Evolutionary conservation across 345 rosid species (phyloP), one percentile per base, ranked within the genome.

Genomic region (Eucalyptus pauciflora): DNA sequence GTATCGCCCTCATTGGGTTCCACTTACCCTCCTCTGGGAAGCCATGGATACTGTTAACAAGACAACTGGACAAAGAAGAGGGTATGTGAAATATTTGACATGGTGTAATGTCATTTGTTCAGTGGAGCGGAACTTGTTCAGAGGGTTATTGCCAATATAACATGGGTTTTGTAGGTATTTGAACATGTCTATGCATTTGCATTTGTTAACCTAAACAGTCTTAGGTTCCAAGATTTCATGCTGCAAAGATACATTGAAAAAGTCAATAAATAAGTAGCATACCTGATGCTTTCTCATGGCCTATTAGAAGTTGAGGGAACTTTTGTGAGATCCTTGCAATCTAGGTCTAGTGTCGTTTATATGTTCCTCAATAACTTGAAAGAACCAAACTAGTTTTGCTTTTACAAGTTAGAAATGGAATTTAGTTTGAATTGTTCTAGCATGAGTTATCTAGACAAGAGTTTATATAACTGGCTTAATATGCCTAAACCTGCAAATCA

Each of bases 1-100:
- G 94, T 97, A 96, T 94, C 98, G 96, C 87, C 99, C 99, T 67
- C 99, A 96, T 29, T 97, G 99, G 99, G 96, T 97, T 93, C 99
- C 99, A 81, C 91, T 96, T 89, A 89, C 86, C 24, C 98, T 97
- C 92, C 99, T 97, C 86, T 97, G 99, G 99, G 95, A 96, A 90
- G 98, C 99, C 86, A 96, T 97, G 99, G 90, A 95, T 88, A 94
- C 88, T n/a, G 86, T 93, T 90, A 95, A 94, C 92, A 92, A 81
- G 89, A 92, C 93, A 92, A 96, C 97, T 43, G 94, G 96, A 71
- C 93, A 94, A 89, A 91, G 3, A 33, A 95, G 98, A 93, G 98
- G 99, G 99, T 97, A 93, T 33, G 81, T 71, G 45, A 71, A 71
- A 0, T 33, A 71, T 71, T 71, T 71, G 45, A 71, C 46, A 71